These are phyloP conservation scores for Mytilinidion resinicola DNA, from an alignment of 495 filamentous ascomycete genomes.

Conservation along the genomic window DNA sequence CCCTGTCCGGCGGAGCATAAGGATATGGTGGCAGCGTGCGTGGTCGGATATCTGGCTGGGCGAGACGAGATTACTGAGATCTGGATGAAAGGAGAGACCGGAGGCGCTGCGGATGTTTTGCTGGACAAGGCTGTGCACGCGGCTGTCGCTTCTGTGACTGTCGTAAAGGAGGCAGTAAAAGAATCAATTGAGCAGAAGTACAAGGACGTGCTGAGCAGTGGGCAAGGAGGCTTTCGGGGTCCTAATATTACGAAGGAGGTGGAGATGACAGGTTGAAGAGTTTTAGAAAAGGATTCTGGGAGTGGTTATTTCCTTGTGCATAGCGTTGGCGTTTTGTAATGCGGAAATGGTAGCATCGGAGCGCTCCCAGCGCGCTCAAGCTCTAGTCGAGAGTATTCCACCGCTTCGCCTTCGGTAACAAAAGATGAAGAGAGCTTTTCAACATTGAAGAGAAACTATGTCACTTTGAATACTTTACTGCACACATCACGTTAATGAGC, in stretches of 20 bases:
- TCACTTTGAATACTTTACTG: too few relatives aligned
- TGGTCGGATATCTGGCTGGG: conserved; percentile 80
- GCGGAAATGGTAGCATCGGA: not conserved
- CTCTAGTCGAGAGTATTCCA: too few relatives aligned
- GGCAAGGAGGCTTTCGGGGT: not conserved
- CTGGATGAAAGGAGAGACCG: conserved; percentile 79
- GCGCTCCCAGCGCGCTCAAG: too few relatives aligned
- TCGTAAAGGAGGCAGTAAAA: conserved; percentile 53
- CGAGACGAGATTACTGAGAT: conserved; percentile 89
- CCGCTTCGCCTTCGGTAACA: too few relatives aligned
- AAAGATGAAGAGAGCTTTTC: too few relatives aligned
- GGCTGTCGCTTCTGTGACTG: conserved; percentile 50
- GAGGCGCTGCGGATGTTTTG: conserved; percentile 46
- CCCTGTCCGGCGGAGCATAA: conserved; percentile 74
- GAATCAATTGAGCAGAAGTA: conserved; percentile 43
- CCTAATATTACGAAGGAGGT: conserved; percentile 2
- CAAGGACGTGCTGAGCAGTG: not conserved
- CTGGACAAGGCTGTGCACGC: conserved; percentile 61
- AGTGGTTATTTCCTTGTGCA: conserved; percentile 6
- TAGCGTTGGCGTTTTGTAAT: conserved; percentile 25
- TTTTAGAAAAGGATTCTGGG: not conserved
- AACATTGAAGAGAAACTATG: too few relatives aligned
- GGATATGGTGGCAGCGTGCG: conserved; percentile 71
- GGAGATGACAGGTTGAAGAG: conserved; percentile 18
- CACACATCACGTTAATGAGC: too few relatives aligned